Evolutionary conservation across 352 stramenopile genomes (phyloP).

Genomic region (Plasmopara viticola): DNA sequence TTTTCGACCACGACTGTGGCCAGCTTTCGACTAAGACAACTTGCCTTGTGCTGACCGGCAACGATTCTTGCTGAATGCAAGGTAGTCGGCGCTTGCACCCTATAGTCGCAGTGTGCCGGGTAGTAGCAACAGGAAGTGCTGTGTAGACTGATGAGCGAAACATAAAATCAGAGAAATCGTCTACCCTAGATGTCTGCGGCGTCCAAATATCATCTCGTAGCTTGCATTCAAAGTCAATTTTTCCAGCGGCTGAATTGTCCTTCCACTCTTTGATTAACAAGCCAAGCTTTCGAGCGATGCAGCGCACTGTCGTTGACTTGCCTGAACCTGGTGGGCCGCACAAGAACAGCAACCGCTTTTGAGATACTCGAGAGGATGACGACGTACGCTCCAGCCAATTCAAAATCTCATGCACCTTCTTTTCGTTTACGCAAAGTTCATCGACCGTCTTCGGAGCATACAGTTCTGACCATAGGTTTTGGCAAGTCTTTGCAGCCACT

Average conservation of each 20-base stretch:
- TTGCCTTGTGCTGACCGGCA: constrained; percentile 21
- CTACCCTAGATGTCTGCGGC: constrained; percentile 39
- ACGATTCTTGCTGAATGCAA: constrained; percentile 5
- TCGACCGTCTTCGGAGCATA: constrained; percentile 37
- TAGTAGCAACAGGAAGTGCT: constrained; percentile 37
- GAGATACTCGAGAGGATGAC: constrained; percentile 9
- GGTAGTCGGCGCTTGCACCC: constrained; percentile 19
- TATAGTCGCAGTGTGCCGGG: constrained; percentile 9
- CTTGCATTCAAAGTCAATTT: constrained; percentile 41
- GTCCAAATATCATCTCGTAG: not conserved
- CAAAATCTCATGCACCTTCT: constrained; percentile 68
- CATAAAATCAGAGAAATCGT: constrained; percentile 81
- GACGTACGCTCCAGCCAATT: constrained; percentile 41
- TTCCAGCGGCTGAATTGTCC: constrained; percentile 54
- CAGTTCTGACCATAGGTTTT: constrained; percentile 45
- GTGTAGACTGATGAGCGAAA: constrained; percentile 61
- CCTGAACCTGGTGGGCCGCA: constrained; percentile 71
- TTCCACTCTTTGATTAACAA: constrained; percentile 61
- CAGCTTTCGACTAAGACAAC: constrained; percentile 74
- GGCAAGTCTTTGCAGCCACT: constrained; percentile 1
- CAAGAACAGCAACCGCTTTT: constrained; percentile 70
- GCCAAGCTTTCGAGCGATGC: constrained; percentile 40
- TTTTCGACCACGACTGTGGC: constrained; percentile 46
- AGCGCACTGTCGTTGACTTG: constrained; percentile 74
- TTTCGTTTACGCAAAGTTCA: constrained; percentile 80